Percentiles rank a stretch among this genome's conserved stretches.
phyloP scores from a whole-genome alignment of 805 yeast species.

The Candida adriatica region DNA sequence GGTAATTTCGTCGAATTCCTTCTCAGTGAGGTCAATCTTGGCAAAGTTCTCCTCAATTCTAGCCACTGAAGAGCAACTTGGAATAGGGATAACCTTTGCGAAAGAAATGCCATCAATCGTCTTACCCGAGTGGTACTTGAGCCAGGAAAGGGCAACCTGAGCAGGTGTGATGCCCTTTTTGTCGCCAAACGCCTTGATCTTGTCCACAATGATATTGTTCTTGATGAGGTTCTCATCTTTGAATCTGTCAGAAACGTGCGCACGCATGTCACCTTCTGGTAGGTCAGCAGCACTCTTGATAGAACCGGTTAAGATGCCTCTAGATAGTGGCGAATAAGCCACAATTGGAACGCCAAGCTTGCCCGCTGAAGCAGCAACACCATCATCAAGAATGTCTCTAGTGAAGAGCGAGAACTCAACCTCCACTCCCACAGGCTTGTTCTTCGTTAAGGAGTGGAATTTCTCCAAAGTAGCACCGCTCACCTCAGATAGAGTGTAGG shows the following conservation, averaged over 20 bases:
- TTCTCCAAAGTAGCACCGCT: conserved; percentile 51
- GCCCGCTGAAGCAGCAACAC: conserved; percentile 52
- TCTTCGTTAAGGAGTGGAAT: conserved; percentile 42
- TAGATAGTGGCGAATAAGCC: conserved; percentile 79
- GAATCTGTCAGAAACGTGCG: conserved; percentile 49
- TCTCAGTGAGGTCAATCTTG: conserved; percentile 41
- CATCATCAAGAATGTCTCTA: conserved; percentile 54
- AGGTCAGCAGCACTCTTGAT: conserved; percentile 40
- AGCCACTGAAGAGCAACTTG: conserved; percentile 57
- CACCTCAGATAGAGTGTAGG: conserved; percentile 71
- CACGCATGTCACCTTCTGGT: conserved; percentile 51
- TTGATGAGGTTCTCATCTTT: conserved; percentile 45
- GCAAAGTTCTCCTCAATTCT: conserved; percentile 59
- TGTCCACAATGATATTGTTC: conserved; percentile 46
- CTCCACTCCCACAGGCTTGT: conserved; percentile 64
- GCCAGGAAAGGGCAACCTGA: conserved; percentile 69
- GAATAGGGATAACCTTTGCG: conserved; percentile 69
- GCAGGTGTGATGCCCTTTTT: conserved; percentile 43
- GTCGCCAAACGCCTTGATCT: conserved; percentile 45
- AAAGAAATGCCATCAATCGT: conserved; percentile 25
- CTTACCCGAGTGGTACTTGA: conserved; percentile 33
- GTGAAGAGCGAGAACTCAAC: conserved; percentile 70
- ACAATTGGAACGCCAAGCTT: conserved; percentile 60
- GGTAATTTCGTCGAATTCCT: conserved; percentile 39
- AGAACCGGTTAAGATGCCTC: conserved; percentile 69